A percentile compares a stretch with the other conserved stretches of the same genome.
These are phyloP conservation scores for Termitomyces sp. DNA, from an alignment of 768 basidiomycete species.

Conservation along the genomic window DNA sequence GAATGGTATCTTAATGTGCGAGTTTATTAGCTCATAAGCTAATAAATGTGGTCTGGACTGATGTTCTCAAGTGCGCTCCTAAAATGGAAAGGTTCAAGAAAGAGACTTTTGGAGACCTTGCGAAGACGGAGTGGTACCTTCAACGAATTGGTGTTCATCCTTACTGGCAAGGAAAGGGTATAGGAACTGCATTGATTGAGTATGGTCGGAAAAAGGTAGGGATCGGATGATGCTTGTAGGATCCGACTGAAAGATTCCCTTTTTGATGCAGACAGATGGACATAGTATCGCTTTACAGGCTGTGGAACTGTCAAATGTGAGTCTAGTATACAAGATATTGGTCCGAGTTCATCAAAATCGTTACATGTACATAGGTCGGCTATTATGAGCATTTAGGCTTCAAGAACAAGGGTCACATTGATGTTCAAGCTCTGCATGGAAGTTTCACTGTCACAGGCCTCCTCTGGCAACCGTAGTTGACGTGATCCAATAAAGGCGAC, in stretches of 20 bases:
- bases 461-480: neutral
- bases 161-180: conserved; percentile 8
- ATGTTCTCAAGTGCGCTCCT: neutral
- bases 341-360: neutral
- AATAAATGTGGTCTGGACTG: neutral
- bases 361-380: neutral
- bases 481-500: no score
- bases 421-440: conserved; percentile 5
- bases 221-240: neutral
- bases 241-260: neutral
- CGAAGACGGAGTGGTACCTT: neutral
- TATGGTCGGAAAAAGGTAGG: conserved; percentile 2
- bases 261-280: neutral
- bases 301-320: conserved; percentile 4
- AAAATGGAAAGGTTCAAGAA: conserved; percentile 6
- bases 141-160: neutral
- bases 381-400: conserved; percentile 10
- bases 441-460: conserved; percentile 5
- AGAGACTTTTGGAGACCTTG: conserved; percentile 1
- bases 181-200: conserved; percentile 10
- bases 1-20: conserved; percentile 4
- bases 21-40: neutral
- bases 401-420: conserved; percentile 1
- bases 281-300: conserved; percentile 1
- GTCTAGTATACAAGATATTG: neutral